Evolutionary conservation across 148 eudicot species (phyloP).

Genomic region (Camellia sinensis): DNA sequence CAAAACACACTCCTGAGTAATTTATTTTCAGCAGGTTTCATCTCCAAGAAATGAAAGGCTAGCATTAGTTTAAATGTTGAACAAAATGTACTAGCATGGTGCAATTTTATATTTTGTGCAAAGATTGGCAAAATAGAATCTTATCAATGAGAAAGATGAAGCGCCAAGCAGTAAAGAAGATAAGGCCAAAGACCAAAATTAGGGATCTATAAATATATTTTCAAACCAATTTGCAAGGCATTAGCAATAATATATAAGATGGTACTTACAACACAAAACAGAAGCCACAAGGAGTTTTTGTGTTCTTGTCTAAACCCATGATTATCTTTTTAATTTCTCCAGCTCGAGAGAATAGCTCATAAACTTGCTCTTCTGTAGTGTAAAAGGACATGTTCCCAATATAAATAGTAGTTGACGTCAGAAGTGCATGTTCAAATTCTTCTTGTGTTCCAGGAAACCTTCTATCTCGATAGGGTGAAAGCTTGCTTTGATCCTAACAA

Average conservation of each 20-base stretch:
- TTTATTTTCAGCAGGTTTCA: neutral
- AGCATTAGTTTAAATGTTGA: neutral
- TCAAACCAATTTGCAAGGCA: neutral
- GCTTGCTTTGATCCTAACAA: constrained; percentile 53
- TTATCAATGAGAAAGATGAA: neutral
- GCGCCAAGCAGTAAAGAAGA: neutral
- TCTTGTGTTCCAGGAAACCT: constrained; percentile 89
- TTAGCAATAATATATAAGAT: constrained; percentile 7
- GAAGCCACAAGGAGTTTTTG: constrained; percentile 96
- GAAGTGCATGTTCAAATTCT: constrained; percentile 84
- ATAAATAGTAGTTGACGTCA: constrained; percentile 70
- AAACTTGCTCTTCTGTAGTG: constrained; percentile 95
- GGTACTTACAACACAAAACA: constrained; percentile 79
- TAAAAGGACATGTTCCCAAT: constrained; percentile 97
- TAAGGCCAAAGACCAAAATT: neutral
- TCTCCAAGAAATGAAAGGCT: neutral
- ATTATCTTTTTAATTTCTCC: constrained; percentile 92
- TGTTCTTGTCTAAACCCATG: constrained; percentile 97
- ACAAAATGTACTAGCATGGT: neutral
- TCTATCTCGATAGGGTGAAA: constrained; percentile 84
- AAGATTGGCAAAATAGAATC: neutral
- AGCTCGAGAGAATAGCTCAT: constrained; percentile 84
- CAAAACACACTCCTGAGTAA: neutral
- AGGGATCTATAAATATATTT: neutral
- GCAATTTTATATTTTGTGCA: neutral